phyloP scores from a whole-genome alignment of 2,329 filamentous ascomycete species.

The Dactylonectria macrodidyma region DNA sequence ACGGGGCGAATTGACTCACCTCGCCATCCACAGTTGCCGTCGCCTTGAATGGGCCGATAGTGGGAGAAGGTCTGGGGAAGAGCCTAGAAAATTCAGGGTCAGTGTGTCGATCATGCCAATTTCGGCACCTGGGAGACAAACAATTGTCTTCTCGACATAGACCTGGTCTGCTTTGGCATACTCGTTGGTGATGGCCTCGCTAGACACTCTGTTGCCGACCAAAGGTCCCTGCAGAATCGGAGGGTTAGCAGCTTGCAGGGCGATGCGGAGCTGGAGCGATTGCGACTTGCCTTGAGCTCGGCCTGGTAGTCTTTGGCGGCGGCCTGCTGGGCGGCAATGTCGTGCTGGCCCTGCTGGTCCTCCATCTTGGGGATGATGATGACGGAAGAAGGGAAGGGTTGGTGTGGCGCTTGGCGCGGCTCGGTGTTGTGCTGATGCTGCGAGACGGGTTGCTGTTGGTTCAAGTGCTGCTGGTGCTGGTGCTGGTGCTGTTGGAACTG shows the following conservation, averaged over 20 bases:
- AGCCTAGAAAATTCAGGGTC: slow-evolving; percentile 65
- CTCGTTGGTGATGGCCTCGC: slow-evolving; percentile 83
- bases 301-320: slow-evolving; percentile 73
- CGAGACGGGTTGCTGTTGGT: slow-evolving; percentile 20
- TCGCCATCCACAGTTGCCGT: slow-evolving; percentile 98
- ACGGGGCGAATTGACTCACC: slow-evolving; percentile 71
- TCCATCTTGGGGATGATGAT: slow-evolving; percentile 51
- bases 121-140: slow-evolving; percentile 62
- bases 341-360: slow-evolving; percentile 54
- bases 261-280: slow-evolving; percentile 18
- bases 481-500: slow-evolving; percentile 36
- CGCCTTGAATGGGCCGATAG: slow-evolving; percentile 89
- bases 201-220: slow-evolving; percentile 84
- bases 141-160: slow-evolving; percentile 89
- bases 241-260: slow-evolving; percentile 32
- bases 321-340: slow-evolving; percentile 72
- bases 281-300: slow-evolving; percentile 65
- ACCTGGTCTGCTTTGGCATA: slow-evolving; percentile 90
- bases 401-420: slow-evolving; percentile 33
- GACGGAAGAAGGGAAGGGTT: slow-evolving; percentile 29
- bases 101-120: slow-evolving; percentile 29
- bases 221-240: slow-evolving; percentile 79
- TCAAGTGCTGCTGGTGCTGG: slow-evolving; percentile 33
- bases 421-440: slow-evolving; percentile 36
- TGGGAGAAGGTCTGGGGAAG: slow-evolving; percentile 88